Evolutionary conservation across 2,329 filamentous ascomycete species (phyloP), one percentile per base, ranked within the genome.

Genomic region (Sclerotinia nivalis): DNA sequence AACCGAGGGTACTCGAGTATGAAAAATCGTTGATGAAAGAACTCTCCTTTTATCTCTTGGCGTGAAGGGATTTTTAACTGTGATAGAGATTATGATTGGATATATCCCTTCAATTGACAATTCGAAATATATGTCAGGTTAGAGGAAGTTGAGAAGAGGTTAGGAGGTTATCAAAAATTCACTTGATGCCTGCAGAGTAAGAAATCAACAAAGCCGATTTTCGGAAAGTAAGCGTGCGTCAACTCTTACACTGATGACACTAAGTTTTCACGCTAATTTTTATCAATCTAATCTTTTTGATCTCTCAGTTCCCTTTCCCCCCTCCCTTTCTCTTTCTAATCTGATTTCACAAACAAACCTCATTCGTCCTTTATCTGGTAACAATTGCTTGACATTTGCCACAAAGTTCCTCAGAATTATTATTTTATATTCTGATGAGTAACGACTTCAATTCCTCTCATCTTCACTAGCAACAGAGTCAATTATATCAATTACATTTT

Each of bases 211-310:
- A 28, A 18, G 49, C 67, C 67, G 67, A 55, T 69, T 47, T 20
- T 69, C 67, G 67, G 67, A 59, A 68, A 55, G 37, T 64, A 64
- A 64, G 25, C 34, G 18, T 43, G 40, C 40, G 40, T 43, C 40
- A 43, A 45, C 45, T n/a, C 18, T 15, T 34, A 4, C 15, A 25
- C 6, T 61, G 40, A 49, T 67, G 65, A 60, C 65, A 37, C 54
- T 60, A 67, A 56, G n/a, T 50, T 68, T 54, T 40, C 8, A 52
- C 66, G 66, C 66, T 69, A 69, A 69, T 18, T 69, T 62, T 69
- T 69, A 69, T 66, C 68, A 58, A 69, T 69, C 67, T 69, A 64
- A 69, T 69, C 67, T 69, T 64, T 69, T 66, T 50, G 62, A 69
- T 69, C 62, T 52, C 61, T 45, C 34, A 31, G 22, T 64, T 62